Evolutionary conservation across 768 basidiomycete species (phyloP), one percentile per base, ranked within the genome.

Genomic region (Tricholoma flavovirens): DNA sequence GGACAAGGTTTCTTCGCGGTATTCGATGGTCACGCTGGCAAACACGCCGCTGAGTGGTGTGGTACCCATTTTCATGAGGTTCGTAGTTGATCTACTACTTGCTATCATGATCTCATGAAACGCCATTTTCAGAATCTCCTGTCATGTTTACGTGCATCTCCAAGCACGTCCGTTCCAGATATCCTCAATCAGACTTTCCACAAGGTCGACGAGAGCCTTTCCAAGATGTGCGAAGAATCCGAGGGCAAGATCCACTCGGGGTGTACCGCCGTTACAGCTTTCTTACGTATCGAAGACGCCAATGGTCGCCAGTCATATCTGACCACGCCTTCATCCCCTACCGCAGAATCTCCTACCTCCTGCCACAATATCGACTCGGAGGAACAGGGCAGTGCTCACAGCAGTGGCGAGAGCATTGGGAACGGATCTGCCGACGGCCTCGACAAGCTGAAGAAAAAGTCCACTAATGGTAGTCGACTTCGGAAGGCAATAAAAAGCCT

Each of bases 11-110:
- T 97, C 77, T 98, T 96, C 69, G 96, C 96, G 5, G 85, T 99
- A 45, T 99, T 98, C 64, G 97, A 99, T 64, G 97, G 97, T 2
- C 97, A 99, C 69, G 97, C 97, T 1, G 97, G 97, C 15, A 98
- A 96, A 69, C 92, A 98, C 65, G 95, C 96, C 32, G 97, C 97
- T 24, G 97, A 99, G 70, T 98, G 96, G 95, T 98, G 97, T 71
- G 97, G 97, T 42, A 78, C 81, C 63, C 86, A 98, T 69, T 99
- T 99, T 73, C 94, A 98, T 67, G 86, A 94, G 77, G 94, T 87
- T 67, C 56, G 76, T 58, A 46, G 24, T 10, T 53, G 32, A 9
- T 15, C 40, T 51, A 42, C 42, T 36, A 49, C 48, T 48, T 45
- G 45, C 12, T 12, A 36, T 17, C 17, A 10, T 46, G 43, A 52